A percentile compares a stretch with the other conserved stretches of the same genome.
Conservation (phyloP, 306 rosid genomes). For the Castanospermum australe region DNA sequence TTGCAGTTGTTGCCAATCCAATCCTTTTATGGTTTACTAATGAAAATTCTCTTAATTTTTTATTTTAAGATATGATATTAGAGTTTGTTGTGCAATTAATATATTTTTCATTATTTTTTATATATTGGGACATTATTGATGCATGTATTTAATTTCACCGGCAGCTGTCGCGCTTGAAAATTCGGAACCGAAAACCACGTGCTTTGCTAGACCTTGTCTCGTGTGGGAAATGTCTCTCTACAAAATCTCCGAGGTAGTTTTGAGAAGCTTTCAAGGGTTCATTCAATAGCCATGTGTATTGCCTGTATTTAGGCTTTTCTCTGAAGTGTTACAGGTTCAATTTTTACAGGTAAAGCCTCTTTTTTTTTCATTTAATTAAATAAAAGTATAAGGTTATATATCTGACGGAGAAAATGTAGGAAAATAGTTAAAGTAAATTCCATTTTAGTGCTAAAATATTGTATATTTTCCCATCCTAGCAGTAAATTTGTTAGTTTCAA, state of each 20-base stretch:
- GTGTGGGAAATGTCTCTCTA: conserved; percentile 79
- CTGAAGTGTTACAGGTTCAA: conserved; percentile 37
- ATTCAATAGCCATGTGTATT: conserved; percentile 44
- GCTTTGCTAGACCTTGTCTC: conserved; percentile 80
- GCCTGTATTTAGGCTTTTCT: conserved; percentile 54
- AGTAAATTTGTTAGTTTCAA: conserved; percentile 21
- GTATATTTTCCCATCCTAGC: conserved; percentile 33
- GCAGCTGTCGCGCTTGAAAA: conserved; percentile 93
- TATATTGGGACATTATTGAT: conserved; percentile 25
- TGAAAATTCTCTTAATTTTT: background rate
- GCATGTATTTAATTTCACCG: conserved; percentile 29
- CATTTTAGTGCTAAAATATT: conserved; percentile 35
- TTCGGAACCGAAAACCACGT: conserved; percentile 58
- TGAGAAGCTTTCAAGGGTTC: conserved; percentile 46
- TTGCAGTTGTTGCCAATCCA: background rate
- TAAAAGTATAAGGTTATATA: conserved; percentile 49
- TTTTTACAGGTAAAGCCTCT: conserved; percentile 50
- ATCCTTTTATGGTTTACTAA: background rate
- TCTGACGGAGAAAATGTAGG: conserved; percentile 42
- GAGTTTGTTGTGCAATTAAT: background rate
- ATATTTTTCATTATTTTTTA: background rate
- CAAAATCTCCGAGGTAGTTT: conserved; percentile 80
- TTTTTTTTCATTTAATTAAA: conserved; percentile 44
- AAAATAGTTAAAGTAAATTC: conserved; percentile 33
- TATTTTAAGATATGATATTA: background rate